Evolutionary conservation across 192 early-diverging fungal genomes (phyloP), one percentile per base, ranked within the genome.

Genomic region (Coemansia sp.): DNA sequence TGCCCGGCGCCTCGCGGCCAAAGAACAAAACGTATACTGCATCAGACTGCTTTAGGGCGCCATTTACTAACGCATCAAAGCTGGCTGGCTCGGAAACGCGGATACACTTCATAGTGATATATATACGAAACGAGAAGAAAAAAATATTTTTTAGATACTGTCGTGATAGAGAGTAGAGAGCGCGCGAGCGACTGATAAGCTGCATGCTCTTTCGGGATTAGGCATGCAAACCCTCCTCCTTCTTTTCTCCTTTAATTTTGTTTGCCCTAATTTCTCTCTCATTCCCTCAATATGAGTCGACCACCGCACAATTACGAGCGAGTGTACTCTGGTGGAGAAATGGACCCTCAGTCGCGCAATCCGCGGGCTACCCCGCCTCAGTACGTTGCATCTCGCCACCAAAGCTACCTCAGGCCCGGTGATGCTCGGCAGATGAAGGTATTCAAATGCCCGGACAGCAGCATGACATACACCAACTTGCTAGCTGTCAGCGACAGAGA

Each of bases 401-500:
- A 45, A 41, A 32, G 51, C 5, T 41, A 59, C 15, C 17, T 80
- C 23, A 64, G 62, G 11, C 64, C 75, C 5, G 74, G 72, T 5
- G 71, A 76, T 58, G 72, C 51, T 37, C 67, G 72, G 46, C 71
- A 65, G 46, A 74, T 82, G 80, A 73, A 58, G 21, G 84, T 87
- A 5, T 59, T 45, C 55, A 80, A 74, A 60, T 87, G 86, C 36
- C 80, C 87, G 17, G 81, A 80, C 53, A 73, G 73, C 39, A 48
- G 55, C 4, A 63, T 85, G 39, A 86, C 86, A 4, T 71, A 89
- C 55, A 92, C 90, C 12, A 98, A 98, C 81, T 85, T 85, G 69
- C 81, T 95, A n/a, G 89, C 88, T 42, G 84, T 94, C 17, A 89
- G 84, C 76, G 78, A 88, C 14, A 73, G 86, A 27, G 92, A 94